Evolutionary conservation across 768 basidiomycete genomes (phyloP).

Genomic region (Termitomyces sp.): DNA sequence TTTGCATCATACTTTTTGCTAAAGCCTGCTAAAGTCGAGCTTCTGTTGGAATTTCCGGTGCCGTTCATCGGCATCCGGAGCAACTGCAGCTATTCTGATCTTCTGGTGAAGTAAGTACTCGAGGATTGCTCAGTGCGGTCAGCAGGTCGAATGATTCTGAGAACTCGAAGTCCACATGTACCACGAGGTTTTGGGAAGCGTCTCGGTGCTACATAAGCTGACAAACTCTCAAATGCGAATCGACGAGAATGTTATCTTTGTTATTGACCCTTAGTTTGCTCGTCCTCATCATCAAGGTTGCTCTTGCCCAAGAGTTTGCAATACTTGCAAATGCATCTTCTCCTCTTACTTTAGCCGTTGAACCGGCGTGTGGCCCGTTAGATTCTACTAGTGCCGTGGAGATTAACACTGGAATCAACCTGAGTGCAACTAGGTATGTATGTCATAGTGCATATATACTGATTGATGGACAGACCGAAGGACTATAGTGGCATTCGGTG

Average conservation of each 20-base stretch:
- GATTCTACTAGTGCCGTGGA: neutral
- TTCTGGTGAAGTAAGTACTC: neutral
- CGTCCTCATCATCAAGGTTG: neutral
- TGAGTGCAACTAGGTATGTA: neutral
- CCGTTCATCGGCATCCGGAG: neutral
- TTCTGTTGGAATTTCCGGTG: neutral
- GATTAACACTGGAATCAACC: neutral
- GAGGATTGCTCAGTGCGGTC: neutral
- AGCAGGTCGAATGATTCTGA: neutral
- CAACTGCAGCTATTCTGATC: neutral
- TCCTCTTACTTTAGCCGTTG: neutral
- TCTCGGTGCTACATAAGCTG: neutral
- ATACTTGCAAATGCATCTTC: neutral
- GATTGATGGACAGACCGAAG: neutral
- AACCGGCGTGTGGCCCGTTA: neutral
- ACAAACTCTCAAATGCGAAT: neutral
- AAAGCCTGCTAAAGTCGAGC: neutral
- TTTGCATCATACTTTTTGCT: neutral
- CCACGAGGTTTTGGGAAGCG: neutral
- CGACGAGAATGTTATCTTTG: neutral
- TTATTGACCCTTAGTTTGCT: neutral
- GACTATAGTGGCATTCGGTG: conserved; percentile 1
- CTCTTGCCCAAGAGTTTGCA: neutral
- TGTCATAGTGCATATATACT: neutral
- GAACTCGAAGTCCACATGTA: neutral